phyloP scores from a whole-genome alignment of 2,329 filamentous ascomycete genomes.

The Talaromyces sp. region DNA sequence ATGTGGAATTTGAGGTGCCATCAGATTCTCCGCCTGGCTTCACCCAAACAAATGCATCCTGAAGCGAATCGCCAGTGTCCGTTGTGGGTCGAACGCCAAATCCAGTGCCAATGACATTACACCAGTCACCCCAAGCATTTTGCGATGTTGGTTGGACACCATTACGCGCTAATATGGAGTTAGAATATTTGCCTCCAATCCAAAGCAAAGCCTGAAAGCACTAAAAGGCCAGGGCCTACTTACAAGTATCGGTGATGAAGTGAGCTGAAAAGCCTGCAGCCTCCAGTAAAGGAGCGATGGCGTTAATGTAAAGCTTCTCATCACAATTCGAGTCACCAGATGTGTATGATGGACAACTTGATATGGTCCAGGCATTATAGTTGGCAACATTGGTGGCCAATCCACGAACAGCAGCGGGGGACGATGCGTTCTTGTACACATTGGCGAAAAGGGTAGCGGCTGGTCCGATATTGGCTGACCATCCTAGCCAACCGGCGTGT shows the following conservation, averaged over 20 bases:
- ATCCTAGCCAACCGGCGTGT: conserved; percentile 64
- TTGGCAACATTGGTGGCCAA: conserved; percentile 62
- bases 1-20: conserved; percentile 53
- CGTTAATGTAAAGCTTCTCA: conserved; percentile 57
- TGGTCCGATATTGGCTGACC: conserved; percentile 38
- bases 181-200: not conserved
- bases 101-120: conserved; percentile 65
- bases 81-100: conserved; percentile 67
- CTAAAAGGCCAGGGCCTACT: conserved; percentile 12
- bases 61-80: conserved; percentile 61
- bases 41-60: conserved; percentile 71
- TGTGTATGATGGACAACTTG: conserved; percentile 50
- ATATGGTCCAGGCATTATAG: conserved; percentile 58
- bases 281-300: conserved; percentile 53
- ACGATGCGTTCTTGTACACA: conserved; percentile 52
- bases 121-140: conserved; percentile 67
- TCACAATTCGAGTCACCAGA: conserved; percentile 54
- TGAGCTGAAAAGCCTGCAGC: conserved; percentile 55
- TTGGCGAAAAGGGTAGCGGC: conserved; percentile 53
- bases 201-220: not conserved
- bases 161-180: conserved; percentile 53
- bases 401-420: conserved; percentile 53
- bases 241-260: conserved; percentile 59
- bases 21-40: conserved; percentile 66
- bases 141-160: conserved; percentile 63